Evolutionary conservation across 805 yeast species (phyloP).

Genomic region (Wickerhamomyces rabaulensis): DNA sequence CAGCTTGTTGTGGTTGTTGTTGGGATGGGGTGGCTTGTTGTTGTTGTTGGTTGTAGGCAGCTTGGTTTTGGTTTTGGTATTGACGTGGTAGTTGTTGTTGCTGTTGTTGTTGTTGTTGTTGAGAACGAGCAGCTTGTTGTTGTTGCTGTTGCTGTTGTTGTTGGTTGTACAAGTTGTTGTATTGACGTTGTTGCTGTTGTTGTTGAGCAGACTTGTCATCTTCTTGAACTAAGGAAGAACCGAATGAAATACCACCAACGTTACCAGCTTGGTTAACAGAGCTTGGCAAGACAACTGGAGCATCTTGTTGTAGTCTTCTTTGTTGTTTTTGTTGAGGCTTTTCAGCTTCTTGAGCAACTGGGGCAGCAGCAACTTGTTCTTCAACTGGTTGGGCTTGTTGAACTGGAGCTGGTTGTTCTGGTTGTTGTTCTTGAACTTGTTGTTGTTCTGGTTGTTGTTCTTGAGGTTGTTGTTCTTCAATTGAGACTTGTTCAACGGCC

Average conservation of each 20-base stretch:
- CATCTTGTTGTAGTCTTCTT: constrained; percentile 35
- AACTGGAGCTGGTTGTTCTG: constrained; percentile 9
- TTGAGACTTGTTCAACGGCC: constrained; percentile 15
- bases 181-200: constrained; percentile 15
- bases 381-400: constrained; percentile 1
- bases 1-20: constrained; percentile 9
- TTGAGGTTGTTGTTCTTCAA: constrained; percentile 9
- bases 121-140: constrained; percentile 10
- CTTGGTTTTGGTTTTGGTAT: neutral
- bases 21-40: constrained; percentile 13
- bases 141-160: constrained; percentile 17
- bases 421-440: constrained; percentile 8
- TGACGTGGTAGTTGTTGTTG: constrained; percentile 11
- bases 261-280: constrained; percentile 27
- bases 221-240: constrained; percentile 44
- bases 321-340: constrained; percentile 26
- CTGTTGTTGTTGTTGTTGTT: constrained; percentile 12
- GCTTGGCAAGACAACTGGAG: constrained; percentile 49
- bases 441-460: constrained; percentile 9
- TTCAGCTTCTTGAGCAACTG: constrained; percentile 16
- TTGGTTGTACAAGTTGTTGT: constrained; percentile 2
- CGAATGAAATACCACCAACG: constrained; percentile 58
- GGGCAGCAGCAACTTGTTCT: constrained; percentile 12
- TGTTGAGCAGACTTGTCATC: constrained; percentile 23
- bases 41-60: constrained; percentile 6